Conservation (phyloP, 1,284 basidiomycete species). For the Ganoderma boninense region DNA sequence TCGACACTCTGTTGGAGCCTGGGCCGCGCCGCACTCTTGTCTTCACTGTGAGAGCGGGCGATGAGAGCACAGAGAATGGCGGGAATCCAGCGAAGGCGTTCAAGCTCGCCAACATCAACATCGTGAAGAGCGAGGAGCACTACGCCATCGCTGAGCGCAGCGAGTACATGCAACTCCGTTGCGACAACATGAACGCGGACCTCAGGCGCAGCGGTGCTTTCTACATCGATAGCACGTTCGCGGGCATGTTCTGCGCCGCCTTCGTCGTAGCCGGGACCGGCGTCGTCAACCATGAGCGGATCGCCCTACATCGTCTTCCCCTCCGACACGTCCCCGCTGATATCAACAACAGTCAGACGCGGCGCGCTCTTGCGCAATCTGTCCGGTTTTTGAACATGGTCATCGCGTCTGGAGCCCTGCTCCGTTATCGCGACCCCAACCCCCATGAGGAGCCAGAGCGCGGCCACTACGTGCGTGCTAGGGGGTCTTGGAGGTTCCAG, state of each 20-base stretch:
- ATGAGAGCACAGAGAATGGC: neutral
- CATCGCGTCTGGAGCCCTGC: neutral
- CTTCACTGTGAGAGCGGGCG: neutral
- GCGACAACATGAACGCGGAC: neutral
- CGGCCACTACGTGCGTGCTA: neutral
- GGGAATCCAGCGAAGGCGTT: neutral
- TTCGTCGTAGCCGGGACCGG: neutral
- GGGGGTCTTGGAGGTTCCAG: neutral
- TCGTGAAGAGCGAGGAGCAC: neutral
- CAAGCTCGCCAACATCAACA: neutral
- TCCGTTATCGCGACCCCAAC: neutral
- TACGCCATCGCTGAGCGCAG: neutral
- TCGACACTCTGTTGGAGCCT: neutral
- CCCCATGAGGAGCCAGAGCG: neutral
- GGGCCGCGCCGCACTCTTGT: neutral
- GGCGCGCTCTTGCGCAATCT: neutral
- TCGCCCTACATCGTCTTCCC: neutral
- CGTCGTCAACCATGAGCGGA: neutral
- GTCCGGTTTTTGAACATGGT: neutral
- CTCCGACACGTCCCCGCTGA: neutral
- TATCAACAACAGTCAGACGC: neutral
- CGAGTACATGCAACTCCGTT: neutral
- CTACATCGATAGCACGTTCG: neutral
- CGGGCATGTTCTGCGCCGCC: neutral
- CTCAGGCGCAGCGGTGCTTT: neutral